Percentiles rank a stretch among this genome's conserved stretches.
Conservation (phyloP, 805 yeast species). For the Wickerhamomyces hampshirensis region DNA sequence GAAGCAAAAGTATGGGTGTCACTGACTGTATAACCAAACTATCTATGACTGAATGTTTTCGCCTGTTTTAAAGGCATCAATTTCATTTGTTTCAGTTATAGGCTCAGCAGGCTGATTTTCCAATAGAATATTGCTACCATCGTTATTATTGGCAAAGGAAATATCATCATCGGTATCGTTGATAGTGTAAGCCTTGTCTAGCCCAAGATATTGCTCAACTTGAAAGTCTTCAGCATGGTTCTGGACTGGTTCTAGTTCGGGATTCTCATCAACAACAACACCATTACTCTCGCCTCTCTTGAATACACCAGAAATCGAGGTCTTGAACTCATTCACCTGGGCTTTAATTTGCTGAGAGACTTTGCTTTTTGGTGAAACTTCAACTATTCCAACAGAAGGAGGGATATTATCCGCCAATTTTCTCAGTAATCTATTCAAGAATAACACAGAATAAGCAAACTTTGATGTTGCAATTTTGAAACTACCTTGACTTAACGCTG, state of each 20-base stretch:
- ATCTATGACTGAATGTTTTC: background rate
- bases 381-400: constrained; percentile 25
- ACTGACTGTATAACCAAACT: background rate
- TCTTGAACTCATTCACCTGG: background rate
- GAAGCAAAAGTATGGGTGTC: background rate
- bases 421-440: constrained; percentile 23
- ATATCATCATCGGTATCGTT: too few species aligned
- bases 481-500: constrained; percentile 21
- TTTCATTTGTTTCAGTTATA: background rate
- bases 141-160: too few species aligned
- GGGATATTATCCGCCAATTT: constrained; percentile 24
- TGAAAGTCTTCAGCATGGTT: background rate
- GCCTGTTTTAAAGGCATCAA: background rate
- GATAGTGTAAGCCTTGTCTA: too few species aligned
- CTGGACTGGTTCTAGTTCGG: too few species aligned
- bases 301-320: background rate
- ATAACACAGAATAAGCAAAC: constrained; percentile 22
- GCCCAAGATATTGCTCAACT: too few species aligned
- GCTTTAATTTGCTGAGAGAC: background rate
- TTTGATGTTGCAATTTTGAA: constrained; percentile 23
- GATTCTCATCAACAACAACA: background rate
- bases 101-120: background rate
- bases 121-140: background rate
- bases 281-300: background rate
- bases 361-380: constrained; percentile 5